Conservation (phyloP, 2,329 filamentous ascomycete genomes). For the Davidsoniella virescens region DNA sequence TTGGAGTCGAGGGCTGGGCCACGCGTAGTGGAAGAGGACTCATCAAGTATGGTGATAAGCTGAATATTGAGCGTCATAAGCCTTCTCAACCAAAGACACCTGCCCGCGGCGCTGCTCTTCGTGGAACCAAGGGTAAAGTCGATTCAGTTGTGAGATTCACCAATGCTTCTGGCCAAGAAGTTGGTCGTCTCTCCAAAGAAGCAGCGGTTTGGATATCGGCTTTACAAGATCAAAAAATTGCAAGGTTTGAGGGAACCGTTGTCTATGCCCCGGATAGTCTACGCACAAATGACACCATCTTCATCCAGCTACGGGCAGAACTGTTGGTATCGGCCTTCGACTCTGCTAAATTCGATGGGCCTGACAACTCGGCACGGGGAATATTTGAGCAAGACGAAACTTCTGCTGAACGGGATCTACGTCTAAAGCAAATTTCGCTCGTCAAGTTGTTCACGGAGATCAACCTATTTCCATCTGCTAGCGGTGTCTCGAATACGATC, state of each 20-base stretch:
- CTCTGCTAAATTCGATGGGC: not conserved
- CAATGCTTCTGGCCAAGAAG: slow-evolving; percentile 59
- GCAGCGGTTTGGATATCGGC: slow-evolving; percentile 83
- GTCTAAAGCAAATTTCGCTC: slow-evolving; percentile 70
- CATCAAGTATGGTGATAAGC: slow-evolving; percentile 63
- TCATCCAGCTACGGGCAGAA: slow-evolving; percentile 68
- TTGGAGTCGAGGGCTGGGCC: slow-evolving; percentile 83
- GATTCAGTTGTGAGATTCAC: slow-evolving; percentile 91
- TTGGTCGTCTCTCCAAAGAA: slow-evolving; percentile 76
- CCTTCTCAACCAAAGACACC: slow-evolving; percentile 17
- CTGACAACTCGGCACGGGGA: slow-evolving; percentile 27
- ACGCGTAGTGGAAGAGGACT: slow-evolving; percentile 66
- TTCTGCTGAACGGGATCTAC: slow-evolving; percentile 64
- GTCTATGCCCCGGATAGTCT: slow-evolving; percentile 78
- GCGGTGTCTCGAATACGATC: slow-evolving; percentile 40
- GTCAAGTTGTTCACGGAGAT: slow-evolving; percentile 84
- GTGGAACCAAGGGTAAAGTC: slow-evolving; percentile 46
- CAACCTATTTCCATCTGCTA: slow-evolving; percentile 63
- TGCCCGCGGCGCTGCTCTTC: slow-evolving; percentile 23
- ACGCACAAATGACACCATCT: slow-evolving; percentile 86
- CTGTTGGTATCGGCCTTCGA: slow-evolving; percentile 52
- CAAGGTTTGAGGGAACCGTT: slow-evolving; percentile 70
- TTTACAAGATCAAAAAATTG: slow-evolving; percentile 77
- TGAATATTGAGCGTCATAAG: slow-evolving; percentile 76
- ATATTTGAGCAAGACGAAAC: slow-evolving; percentile 79